Conservation (phyloP, 768 basidiomycete species). For the Amanita phalloides region DNA sequence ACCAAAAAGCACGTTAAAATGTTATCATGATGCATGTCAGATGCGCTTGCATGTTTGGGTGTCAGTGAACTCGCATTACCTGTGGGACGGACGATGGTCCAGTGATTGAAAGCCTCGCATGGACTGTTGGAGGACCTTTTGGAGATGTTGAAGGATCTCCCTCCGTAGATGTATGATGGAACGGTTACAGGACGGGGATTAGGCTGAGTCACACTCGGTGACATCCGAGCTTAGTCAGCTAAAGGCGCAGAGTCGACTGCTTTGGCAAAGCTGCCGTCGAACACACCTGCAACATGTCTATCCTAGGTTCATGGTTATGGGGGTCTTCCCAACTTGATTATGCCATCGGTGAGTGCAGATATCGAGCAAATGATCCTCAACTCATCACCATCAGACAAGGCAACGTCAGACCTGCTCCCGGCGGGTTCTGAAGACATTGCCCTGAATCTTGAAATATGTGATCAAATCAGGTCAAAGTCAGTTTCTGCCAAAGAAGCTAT, state of each 20-base stretch:
- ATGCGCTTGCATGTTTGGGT: no score
- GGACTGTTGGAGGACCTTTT: no score
- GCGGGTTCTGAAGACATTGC: slow-evolving; percentile 84
- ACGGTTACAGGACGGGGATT: no score
- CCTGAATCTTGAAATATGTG: slow-evolving; percentile 89
- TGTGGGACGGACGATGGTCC: no score
- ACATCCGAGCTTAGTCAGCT: neutral
- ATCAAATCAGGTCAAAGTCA: slow-evolving; percentile 90
- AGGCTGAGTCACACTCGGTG: no score
- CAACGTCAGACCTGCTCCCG: slow-evolving; percentile 85
- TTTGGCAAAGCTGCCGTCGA: neutral
- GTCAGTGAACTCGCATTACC: no score
- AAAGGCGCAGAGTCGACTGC: neutral
- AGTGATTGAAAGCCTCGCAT: no score
- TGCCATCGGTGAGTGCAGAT: slow-evolving; percentile 53
- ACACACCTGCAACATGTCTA: slow-evolving; percentile 33
- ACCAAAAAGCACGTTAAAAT: no score
- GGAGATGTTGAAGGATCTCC: no score
- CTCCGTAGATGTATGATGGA: no score
- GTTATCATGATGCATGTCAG: no score
- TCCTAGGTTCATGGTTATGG: slow-evolving; percentile 65
- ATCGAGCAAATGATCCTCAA: neutral
- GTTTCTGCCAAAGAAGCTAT: slow-evolving; percentile 79
- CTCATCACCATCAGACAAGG: slow-evolving; percentile 54
- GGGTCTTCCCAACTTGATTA: slow-evolving; percentile 77